Evolutionary conservation across 2,329 filamentous ascomycete genomes (phyloP), one percentile per base, ranked within the genome.

Genomic region (Neoscytalidium dimidiatum): DNA sequence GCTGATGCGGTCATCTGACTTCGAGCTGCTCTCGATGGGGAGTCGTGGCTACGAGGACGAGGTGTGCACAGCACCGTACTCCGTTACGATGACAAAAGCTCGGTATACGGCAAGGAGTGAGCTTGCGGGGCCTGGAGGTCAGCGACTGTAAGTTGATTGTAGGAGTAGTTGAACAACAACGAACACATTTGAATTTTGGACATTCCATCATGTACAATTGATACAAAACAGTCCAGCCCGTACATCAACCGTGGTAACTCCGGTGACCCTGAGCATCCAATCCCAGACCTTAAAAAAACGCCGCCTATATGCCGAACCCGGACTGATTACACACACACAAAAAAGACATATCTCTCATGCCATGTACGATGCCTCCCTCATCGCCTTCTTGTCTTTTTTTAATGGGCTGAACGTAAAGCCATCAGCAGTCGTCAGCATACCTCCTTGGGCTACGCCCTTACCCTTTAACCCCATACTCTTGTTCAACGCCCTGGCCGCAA

Each of bases 361-460:
- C 56, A 65, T 65, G 31, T 35, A 62, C 13, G 61, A 56, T n/a
- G 64, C 64, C 43, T 62, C 48, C 35, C 51, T 64, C 49, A 65
- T 57, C 6, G 66, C 64, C 53, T 71, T 74, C 67, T 75, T 70
- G 52, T 79, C 77, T 71, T 78, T 79, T 70, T 79, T 79, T 64
- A 79, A 66, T 31, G 77, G 77, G 65, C 68, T 72, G 60, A 79
- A 79, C 29, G 72, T 70, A 67, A 79, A 79, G 8, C 74, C 74
- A 68, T 78, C 75, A 58, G 75, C 75, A 43, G 71, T 74, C 70
- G 75, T 70, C 71, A 76, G 74, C 26, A 71, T 72, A 56, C 73
- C 75, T 3, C 75, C 75, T 1, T 74, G 74, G 53, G 69, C 72
- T 23, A 75, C 76, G 5, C 74, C 74, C 38, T 46, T 76, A 8